These are phyloP conservation scores for Oenanthe sinensis DNA, from an alignment of 129 eudicot species.

Conservation along the genomic window DNA sequence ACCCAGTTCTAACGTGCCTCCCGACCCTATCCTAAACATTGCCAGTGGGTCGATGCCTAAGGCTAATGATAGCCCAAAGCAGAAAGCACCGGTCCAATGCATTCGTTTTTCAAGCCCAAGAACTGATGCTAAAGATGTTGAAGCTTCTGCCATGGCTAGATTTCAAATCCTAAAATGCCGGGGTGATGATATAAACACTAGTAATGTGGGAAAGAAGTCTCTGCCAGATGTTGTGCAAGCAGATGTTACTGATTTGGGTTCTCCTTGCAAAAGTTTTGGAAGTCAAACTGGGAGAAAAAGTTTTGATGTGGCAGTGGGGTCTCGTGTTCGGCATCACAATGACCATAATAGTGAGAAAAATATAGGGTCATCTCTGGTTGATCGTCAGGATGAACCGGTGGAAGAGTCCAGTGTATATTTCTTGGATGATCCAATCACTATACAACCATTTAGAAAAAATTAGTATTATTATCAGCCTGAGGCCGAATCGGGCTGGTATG, in stretches of 20 bases:
- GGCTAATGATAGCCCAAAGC: conserved; percentile 17
- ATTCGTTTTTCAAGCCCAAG: conserved; percentile 8
- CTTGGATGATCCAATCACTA: neutral
- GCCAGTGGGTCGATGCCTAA: conserved; percentile 11
- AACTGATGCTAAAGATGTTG: conserved; percentile 24
- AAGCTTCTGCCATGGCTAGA: conserved; percentile 56
- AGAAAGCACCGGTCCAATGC: neutral
- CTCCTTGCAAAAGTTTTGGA: neutral
- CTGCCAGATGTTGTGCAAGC: neutral
- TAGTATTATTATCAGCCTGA: neutral
- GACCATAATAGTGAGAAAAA: neutral
- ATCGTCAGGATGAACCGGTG: neutral
- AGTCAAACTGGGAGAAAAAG: neutral
- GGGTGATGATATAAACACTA: conserved; percentile 14
- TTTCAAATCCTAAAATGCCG: conserved; percentile 46
- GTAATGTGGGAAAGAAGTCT: conserved; percentile 3
- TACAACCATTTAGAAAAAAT: neutral
- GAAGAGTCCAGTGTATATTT: neutral
- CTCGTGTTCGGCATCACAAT: conserved; percentile 14
- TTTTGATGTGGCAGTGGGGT: conserved; percentile 16
- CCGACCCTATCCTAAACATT: neutral
- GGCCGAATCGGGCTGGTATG: conserved; percentile 21
- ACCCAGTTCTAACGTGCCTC: conserved; percentile 18
- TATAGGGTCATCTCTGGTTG: neutral
- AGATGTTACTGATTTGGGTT: neutral